Base-by-base conservation (phyloP, 2,329 filamentous ascomycete genomes). In the Mycocentrospora acerina region DNA sequence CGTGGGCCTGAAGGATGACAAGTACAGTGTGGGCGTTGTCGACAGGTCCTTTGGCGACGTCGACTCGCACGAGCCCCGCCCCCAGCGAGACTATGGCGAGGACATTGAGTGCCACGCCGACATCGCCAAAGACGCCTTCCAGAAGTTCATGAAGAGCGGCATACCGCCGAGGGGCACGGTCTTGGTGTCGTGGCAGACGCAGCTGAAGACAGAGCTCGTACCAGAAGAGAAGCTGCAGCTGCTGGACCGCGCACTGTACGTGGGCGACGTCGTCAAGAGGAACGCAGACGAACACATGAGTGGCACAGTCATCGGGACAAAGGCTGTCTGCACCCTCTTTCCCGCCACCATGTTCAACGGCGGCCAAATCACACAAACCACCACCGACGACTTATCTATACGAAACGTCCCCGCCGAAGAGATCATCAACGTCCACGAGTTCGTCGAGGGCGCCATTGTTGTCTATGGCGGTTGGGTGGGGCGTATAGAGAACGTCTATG, bases 391-490 rank as follows among this genome's bases (percentile, higher is more conserved):
- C 17, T 36, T 60, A 10, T 57, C 69, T 3, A 57, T 76, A 29
- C 60, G 62, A 7, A 53, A 68, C 34, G 62, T 78, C 2, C 67
- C 72, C 4, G 60, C 70, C 4, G 60, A 68, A 34, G 76, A 79
- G 42, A 58, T 79, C 6, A 59, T 62, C 38, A 66, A 68, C 37
- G 67, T 71, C 10, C 67, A 74, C 42, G 63, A 75, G 32, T 74
- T 72, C 44, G 55, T 66, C 5, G 72, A 75, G 43, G 76, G 76
- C 4, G 75, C 78, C 35, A 66, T 77, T 22, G 67, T 82, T 15
- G 66, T 81, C 10, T 78, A 76, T 54, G 66, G 73, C 13, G 71
- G 77, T 47, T 82, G 79, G 75, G 56, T 82, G 4, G 80, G 80
- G 1, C 61, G 72, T 9, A 71, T 83, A 4, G 69, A 74, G 34